Evolutionary conservation across 352 stramenopile species (phyloP), one percentile per base, ranked within the genome.

Genomic region (Globisporangium polare): DNA sequence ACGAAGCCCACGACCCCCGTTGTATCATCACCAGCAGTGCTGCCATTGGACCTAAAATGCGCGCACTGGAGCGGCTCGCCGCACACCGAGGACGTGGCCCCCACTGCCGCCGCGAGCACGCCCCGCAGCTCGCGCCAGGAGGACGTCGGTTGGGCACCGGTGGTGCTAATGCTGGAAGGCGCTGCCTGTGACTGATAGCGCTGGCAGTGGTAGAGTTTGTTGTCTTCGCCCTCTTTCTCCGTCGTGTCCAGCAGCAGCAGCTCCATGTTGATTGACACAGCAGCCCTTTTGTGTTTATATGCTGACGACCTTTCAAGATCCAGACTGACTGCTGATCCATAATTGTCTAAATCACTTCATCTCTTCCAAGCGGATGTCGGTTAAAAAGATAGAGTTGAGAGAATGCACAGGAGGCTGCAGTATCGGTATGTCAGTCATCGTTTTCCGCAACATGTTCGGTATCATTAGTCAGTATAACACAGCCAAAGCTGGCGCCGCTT

Each of bases 221-320:
- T 91, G 69, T 88, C 80, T 62, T 91, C 76, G 27, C 79, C 82
- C 63, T 91, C 82, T 26, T 79, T 80, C 66, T 89, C 72, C 0
- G 68, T 78, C 62, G 80, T 89, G 55, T 88, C 78, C 20, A 91
- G 68, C 43, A 89, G 52, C 54, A 89, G 46, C 33, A 87, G 53
- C 60, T 84, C 73, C 69, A 87, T 84, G 24, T n/a, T 58, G 31
- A 12, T 29, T 7, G 29, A 33, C n/a, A n/a, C n/a, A n/a, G n/a
- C n/a, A n/a, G n/a, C n/a, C n/a, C n/a, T n/a, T n/a, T n/a, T n/a
- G n/a, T n/a, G n/a, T n/a, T n/a, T n/a, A n/a, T n/a, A n/a, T 2
- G 29, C 29, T 8, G 29, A 6, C 39, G 33, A 65, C 46, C 18
- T 61, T 43, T 63, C 26, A 62, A 62, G 43, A 56, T 66, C 45